A percentile compares a stretch with the other conserved stretches of the same genome.
These are phyloP conservation scores for Termitomyces sp. DNA, from an alignment of 768 basidiomycete species.

Conservation along the genomic window DNA sequence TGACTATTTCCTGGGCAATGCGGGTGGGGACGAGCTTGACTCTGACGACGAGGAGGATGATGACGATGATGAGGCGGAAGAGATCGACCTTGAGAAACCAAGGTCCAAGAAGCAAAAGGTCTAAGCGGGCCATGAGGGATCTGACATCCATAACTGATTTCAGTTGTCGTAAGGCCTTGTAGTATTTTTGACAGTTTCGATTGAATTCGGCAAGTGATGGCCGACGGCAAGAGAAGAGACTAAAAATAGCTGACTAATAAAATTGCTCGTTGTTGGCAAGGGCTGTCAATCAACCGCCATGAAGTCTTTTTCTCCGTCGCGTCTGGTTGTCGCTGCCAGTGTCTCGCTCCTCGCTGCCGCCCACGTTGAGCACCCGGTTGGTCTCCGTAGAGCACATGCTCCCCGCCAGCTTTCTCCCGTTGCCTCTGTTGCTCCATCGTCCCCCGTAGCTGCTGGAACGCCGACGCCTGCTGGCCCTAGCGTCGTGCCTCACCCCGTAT, in stretches of 20 bases:
- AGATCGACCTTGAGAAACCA: slow-evolving; percentile 87
- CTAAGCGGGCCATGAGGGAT: slow-evolving; percentile 17
- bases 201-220: slow-evolving; percentile 7
- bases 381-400: slow-evolving; percentile 17
- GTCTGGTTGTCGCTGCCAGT: slow-evolving; percentile 24
- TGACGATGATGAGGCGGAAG: slow-evolving; percentile 74
- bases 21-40: slow-evolving; percentile 53
- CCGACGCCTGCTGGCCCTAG: background rate
- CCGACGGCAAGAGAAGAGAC: slow-evolving; percentile 1
- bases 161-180: background rate
- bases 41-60: slow-evolving; percentile 64
- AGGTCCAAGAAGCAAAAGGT: slow-evolving; percentile 68
- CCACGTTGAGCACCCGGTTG: slow-evolving; percentile 16
- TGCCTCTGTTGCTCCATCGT: slow-evolving; percentile 8
- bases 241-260: background rate
- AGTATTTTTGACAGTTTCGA: background rate
- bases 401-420: slow-evolving; percentile 8
- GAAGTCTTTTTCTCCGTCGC: slow-evolving; percentile 24
- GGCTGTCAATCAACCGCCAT: slow-evolving; percentile 17
- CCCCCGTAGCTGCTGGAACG: background rate
- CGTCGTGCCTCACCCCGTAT: slow-evolving; percentile 2
- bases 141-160: background rate
- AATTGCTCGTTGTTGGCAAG: background rate
- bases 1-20: slow-evolving; percentile 73
- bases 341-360: slow-evolving; percentile 38